phyloP scores from a whole-genome alignment of 2,329 filamentous ascomycete species.

The Sarocladium kiliense region DNA sequence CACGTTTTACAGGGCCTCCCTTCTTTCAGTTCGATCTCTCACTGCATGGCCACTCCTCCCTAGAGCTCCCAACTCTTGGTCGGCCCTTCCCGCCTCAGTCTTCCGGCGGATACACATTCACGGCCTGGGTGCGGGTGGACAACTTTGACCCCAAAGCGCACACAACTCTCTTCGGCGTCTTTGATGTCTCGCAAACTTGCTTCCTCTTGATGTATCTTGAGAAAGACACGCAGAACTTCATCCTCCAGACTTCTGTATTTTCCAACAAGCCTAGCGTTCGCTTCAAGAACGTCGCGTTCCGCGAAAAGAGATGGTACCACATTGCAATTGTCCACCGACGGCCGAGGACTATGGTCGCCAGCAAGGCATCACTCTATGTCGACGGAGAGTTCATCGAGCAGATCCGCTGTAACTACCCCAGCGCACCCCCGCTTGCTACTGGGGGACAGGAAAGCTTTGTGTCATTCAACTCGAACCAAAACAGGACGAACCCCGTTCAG shows the following conservation, averaged over 20 bases:
- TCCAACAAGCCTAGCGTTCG: slow-evolving; percentile 83
- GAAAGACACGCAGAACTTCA: slow-evolving; percentile 88
- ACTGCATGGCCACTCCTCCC: slow-evolving; percentile 78
- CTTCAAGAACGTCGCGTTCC: slow-evolving; percentile 79
- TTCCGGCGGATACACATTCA: slow-evolving; percentile 81
- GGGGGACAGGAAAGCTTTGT: slow-evolving; percentile 63
- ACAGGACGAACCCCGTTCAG: slow-evolving; percentile 67
- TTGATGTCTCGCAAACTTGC: slow-evolving; percentile 86
- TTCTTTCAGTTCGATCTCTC: slow-evolving; percentile 95
- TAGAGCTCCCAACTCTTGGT: slow-evolving; percentile 84
- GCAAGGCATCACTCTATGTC: slow-evolving; percentile 83
- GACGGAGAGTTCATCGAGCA: slow-evolving; percentile 94
- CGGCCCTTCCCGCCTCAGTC: slow-evolving; percentile 77
- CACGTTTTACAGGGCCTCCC: slow-evolving; percentile 69
- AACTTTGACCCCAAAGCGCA: slow-evolving; percentile 78
- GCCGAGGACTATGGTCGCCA: slow-evolving; percentile 67
- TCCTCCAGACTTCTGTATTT: slow-evolving; percentile 89
- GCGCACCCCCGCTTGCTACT: slow-evolving; percentile 61
- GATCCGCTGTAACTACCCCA: slow-evolving; percentile 81
- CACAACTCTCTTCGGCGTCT: slow-evolving; percentile 93
- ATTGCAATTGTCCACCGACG: slow-evolving; percentile 81
- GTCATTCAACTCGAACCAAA: slow-evolving; percentile 55
- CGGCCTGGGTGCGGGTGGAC: slow-evolving; percentile 85
- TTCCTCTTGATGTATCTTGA: slow-evolving; percentile 93
- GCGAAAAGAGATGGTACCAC: slow-evolving; percentile 83